These are phyloP conservation scores for Pythium insidiosum DNA, from an alignment of 352 stramenopile genomes.

Conservation along the genomic window DNA sequence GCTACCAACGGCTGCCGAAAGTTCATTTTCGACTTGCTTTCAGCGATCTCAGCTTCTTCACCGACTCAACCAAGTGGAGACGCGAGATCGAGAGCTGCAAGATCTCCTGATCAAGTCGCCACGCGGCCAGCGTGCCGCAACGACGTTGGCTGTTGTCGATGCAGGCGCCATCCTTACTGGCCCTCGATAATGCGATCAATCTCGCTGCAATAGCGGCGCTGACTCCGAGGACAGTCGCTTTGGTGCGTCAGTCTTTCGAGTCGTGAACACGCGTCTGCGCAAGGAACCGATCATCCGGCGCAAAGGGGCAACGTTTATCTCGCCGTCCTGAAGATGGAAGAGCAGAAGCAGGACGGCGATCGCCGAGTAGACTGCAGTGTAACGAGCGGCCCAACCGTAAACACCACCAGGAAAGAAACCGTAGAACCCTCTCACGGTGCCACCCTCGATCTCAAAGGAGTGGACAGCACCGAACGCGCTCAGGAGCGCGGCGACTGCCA, in stretches of 20 bases:
- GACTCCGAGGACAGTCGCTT: too few relatives aligned
- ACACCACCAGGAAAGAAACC: conserved; percentile 17
- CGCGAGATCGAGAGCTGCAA: not conserved
- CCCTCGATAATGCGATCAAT: not conserved
- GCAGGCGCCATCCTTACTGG: not conserved
- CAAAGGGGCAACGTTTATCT: conserved; percentile 7
- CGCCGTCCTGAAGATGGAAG: conserved; percentile 23
- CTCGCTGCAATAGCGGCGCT: too few relatives aligned
- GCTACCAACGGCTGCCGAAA: too few relatives aligned
- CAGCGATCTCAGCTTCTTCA: not conserved
- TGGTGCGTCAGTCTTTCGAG: too few relatives aligned
- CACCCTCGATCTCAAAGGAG: conserved; percentile 27
- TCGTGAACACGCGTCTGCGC: too few relatives aligned
- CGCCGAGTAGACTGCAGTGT: conserved; percentile 8
- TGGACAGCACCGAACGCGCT: conserved; percentile 27
- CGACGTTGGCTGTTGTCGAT: too few relatives aligned
- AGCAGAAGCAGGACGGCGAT: conserved; percentile 16
- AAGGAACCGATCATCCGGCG: not conserved
- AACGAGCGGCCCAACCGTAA: conserved; percentile 14
- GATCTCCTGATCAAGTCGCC: too few relatives aligned
- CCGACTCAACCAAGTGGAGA: not conserved
- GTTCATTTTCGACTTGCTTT: not conserved
- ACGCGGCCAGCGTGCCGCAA: too few relatives aligned
- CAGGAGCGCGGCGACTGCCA: conserved; percentile 18
- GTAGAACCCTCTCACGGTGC: conserved; percentile 17